Conservation (phyloP, 1,139 yeast species). For the Suhomyces panamericanus region DNA sequence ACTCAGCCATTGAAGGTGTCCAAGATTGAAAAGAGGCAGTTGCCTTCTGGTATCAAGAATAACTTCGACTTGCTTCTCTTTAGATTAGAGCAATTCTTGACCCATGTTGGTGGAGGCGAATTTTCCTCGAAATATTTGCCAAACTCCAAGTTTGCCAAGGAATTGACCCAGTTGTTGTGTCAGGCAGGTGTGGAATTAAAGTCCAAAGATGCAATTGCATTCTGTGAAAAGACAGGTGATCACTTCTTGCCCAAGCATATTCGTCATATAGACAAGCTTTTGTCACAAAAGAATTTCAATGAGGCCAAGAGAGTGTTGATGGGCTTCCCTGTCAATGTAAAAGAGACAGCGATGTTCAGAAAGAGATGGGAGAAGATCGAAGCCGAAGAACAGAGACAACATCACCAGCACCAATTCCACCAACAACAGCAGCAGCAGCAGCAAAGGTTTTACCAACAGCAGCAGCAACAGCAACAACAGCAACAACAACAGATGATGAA, state of each 20-base stretch:
- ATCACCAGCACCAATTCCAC: slow-evolving; percentile 42
- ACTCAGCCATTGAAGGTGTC: slow-evolving; percentile 30
- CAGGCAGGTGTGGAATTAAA: slow-evolving; percentile 43
- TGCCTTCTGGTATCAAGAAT: slow-evolving; percentile 26
- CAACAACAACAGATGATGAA: slow-evolving; percentile 47
- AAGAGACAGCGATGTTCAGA: slow-evolving; percentile 42
- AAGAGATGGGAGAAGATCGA: slow-evolving; percentile 31
- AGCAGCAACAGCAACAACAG: slow-evolving; percentile 40
- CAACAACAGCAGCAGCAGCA: slow-evolving; percentile 52
- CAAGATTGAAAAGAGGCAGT: slow-evolving; percentile 31
- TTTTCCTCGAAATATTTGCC: slow-evolving; percentile 1
- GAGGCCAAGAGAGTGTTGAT: slow-evolving; percentile 42
- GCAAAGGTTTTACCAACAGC: slow-evolving; percentile 34
- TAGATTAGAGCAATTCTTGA: slow-evolving; percentile 24
- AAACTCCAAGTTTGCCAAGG: slow-evolving; percentile 23
- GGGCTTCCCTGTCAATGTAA: slow-evolving; percentile 32
- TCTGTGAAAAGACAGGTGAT: slow-evolving; percentile 35
- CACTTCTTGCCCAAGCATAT: slow-evolving; percentile 48
- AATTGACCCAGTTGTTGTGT: slow-evolving; percentile 47
- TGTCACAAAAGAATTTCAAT: slow-evolving; percentile 40
- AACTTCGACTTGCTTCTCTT: slow-evolving; percentile 37
- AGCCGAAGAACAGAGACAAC: slow-evolving; percentile 33
- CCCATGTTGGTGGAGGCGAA: slow-evolving; percentile 13
- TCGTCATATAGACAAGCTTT: slow-evolving; percentile 43
- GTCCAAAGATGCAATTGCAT: slow-evolving; percentile 29